Conservation (phyloP, 2,329 filamentous ascomycete species). For the Diaporthe ilicicola region DNA sequence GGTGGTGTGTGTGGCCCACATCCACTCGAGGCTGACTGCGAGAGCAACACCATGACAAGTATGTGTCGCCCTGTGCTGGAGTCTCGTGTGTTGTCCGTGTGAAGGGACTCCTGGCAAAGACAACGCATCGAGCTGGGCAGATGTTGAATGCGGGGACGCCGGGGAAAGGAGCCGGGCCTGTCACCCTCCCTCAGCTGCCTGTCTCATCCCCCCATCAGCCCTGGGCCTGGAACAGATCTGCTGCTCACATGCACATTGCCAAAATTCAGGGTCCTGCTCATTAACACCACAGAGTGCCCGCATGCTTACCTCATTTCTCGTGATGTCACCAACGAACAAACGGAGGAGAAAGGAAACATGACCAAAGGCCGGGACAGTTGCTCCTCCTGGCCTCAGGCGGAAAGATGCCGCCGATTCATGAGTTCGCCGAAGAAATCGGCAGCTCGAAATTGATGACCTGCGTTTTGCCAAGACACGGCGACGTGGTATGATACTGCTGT, state of each 20-base stretch:
- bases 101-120: not conserved
- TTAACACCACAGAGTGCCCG: conserved; percentile 4
- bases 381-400: not conserved
- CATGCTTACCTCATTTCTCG: conserved; percentile 7
- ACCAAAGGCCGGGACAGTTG: not conserved
- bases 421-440: not conserved
- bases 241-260: conserved; percentile 27
- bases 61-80: not conserved
- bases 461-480: not conserved
- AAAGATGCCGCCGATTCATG: not conserved
- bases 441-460: not conserved
- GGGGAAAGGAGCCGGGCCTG: conserved; percentile 24
- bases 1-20: not conserved
- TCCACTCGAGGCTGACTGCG: not conserved
- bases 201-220: conserved; percentile 15
- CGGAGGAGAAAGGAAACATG: not conserved
- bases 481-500: not conserved
- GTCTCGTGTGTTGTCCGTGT: conserved; percentile 6
- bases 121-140: not conserved
- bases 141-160: conserved; percentile 9
- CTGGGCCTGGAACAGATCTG: conserved; percentile 23
- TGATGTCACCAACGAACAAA: not conserved
- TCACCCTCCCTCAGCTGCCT: not conserved
- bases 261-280: conserved; percentile 20
- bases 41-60: not conserved